Evolutionary conservation across 2,329 filamentous ascomycete genomes (phyloP).

Genomic region (Penicillium capsulatum): DNA sequence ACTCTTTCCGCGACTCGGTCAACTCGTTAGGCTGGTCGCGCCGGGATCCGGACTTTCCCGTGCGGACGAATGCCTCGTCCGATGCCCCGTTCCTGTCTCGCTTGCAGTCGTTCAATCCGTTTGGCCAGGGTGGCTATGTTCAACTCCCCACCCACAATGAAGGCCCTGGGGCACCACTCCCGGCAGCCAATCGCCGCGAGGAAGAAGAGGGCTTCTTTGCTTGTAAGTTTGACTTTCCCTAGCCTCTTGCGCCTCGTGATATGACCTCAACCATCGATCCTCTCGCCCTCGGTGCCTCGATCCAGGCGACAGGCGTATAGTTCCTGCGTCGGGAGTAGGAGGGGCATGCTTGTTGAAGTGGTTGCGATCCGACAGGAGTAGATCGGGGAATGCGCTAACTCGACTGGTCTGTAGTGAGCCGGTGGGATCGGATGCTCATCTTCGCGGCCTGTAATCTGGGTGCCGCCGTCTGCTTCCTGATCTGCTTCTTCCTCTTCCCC

Average conservation of each 20-base stretch:
- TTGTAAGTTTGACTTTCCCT: constrained; percentile 63
- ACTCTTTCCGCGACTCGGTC: constrained; percentile 88
- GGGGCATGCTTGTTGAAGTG: constrained; percentile 16
- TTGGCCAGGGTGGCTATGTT: constrained; percentile 76
- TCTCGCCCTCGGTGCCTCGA: constrained; percentile 13
- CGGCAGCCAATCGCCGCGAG: constrained; percentile 76
- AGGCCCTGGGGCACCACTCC: constrained; percentile 75
- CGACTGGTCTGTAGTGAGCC: constrained; percentile 64
- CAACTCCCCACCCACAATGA: constrained; percentile 77
- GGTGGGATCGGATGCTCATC: constrained; percentile 92
- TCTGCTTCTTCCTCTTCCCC: constrained; percentile 84
- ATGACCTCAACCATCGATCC: constrained; percentile 8
- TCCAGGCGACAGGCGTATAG: constrained; percentile 34
- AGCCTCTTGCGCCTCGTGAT: constrained; percentile 19
- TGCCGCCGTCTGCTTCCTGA: constrained; percentile 84
- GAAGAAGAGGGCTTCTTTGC: constrained; percentile 96
- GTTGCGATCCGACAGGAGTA: constrained; percentile 16
- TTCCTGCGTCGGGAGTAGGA: constrained; percentile 36
- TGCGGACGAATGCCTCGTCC: constrained; percentile 58
- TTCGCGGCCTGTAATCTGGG: constrained; percentile 89
- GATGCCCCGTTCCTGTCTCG: constrained; percentile 72
- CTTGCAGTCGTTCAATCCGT: constrained; percentile 82
- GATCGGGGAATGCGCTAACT: constrained; percentile 19
- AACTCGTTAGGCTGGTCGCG: constrained; percentile 93
- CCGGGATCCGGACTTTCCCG: constrained; percentile 70